Evolutionary conservation across 2,329 filamentous ascomycete species (phyloP).

Genomic region (Scedosporium aurantiacum): DNA sequence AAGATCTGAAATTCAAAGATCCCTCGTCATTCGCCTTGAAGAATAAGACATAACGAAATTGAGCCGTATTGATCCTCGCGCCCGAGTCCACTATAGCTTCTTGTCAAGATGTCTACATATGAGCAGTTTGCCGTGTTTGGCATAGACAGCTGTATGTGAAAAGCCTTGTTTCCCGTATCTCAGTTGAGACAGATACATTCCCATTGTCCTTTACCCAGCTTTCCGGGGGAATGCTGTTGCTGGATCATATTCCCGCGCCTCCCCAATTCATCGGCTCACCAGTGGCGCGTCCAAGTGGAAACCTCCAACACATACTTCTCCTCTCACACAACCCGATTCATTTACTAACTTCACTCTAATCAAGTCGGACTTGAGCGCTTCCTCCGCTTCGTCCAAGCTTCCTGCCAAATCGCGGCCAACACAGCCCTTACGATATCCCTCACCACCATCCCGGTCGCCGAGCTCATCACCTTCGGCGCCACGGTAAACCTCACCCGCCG

Average conservation of each 20-base stretch:
- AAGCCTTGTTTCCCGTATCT: neutral
- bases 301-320: neutral
- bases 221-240: neutral
- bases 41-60: neutral
- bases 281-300: too few relatives aligned
- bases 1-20: too few relatives aligned
- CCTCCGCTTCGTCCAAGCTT: conserved; percentile 45
- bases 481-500: conserved; percentile 42
- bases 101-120: conserved; percentile 17
- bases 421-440: conserved; percentile 29
- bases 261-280: neutral
- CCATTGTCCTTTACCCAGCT: neutral
- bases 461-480: conserved; percentile 19
- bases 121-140: conserved; percentile 18
- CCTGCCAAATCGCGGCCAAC: conserved; percentile 35
- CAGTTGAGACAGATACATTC: neutral
- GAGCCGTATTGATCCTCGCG: too few relatives aligned
- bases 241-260: neutral
- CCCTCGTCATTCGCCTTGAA: too few relatives aligned
- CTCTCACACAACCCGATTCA: neutral
- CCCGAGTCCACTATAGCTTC: neutral
- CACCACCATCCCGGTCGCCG: conserved; percentile 16
- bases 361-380: conserved; percentile 50
- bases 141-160: conserved; percentile 4
- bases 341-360: neutral